Percentiles rank a stretch among this genome's conserved stretches.
These are phyloP conservation scores for Acrocalymma vagum DNA, from an alignment of 2,329 filamentous ascomycete species.

Conservation along the genomic window DNA sequence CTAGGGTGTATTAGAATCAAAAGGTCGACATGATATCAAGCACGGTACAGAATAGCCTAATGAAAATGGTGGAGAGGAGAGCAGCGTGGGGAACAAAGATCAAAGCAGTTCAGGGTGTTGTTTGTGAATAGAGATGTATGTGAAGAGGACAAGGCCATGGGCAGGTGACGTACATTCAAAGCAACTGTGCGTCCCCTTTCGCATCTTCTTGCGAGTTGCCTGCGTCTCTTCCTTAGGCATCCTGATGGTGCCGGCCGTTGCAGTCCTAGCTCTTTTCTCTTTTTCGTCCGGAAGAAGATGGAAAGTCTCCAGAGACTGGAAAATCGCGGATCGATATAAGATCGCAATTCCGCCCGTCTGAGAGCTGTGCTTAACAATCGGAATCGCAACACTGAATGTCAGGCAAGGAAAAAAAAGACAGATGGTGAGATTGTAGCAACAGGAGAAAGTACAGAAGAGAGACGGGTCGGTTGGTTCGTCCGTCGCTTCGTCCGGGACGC, in stretches of 20 bases:
- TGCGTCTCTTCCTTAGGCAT: conserved; percentile 48
- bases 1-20: conserved; percentile 40
- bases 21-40: conserved; percentile 5
- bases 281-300: conserved; percentile 9
- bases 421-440: conserved; percentile 9
- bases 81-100: not conserved
- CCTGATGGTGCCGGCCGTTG: conserved; percentile 16
- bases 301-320: conserved; percentile 1
- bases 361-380: not conserved
- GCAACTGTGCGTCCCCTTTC: conserved; percentile 54
- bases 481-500: conserved; percentile 16
- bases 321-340: conserved; percentile 13
- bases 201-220: conserved; percentile 51
- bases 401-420: conserved; percentile 8
- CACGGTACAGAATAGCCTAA: conserved; percentile 1
- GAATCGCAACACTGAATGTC: not conserved
- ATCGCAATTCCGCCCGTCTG: conserved; percentile 4
- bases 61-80: conserved; percentile 6
- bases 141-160: conserved; percentile 1
- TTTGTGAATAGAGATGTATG: not conserved
- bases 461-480: conserved; percentile 14
- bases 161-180: conserved; percentile 51
- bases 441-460: conserved; percentile 10
- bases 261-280: conserved; percentile 2
- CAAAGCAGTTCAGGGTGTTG: not conserved